phyloP scores from a whole-genome alignment of 2,329 filamentous ascomycete genomes.

The Ascochyta koolunga region DNA sequence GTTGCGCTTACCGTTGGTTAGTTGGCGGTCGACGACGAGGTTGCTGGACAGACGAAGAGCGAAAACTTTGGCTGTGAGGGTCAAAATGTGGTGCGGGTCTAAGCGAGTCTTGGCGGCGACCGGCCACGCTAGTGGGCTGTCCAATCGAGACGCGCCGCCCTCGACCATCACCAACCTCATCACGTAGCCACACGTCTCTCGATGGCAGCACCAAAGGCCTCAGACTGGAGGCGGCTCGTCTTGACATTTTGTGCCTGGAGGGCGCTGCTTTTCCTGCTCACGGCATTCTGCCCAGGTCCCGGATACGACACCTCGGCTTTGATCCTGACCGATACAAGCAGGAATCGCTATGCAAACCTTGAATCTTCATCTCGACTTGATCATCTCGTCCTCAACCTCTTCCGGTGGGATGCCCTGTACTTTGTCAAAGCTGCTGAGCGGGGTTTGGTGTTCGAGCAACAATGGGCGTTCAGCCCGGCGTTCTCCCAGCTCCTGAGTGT shows the following conservation, averaged over 20 bases:
- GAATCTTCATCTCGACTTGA: conserved; percentile 20
- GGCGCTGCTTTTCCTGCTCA: conserved; percentile 66
- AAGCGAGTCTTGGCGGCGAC: conserved; percentile 25
- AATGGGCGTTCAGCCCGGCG: conserved; percentile 79
- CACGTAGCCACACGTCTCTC: not conserved
- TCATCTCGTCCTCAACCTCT: conserved; percentile 63
- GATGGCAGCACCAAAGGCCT: conserved; percentile 3
- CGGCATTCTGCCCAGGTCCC: conserved; percentile 61
- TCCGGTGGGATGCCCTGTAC: conserved; percentile 83
- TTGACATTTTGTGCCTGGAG: conserved; percentile 70
- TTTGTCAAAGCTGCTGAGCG: conserved; percentile 67
- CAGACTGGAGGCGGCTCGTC: conserved; percentile 15
- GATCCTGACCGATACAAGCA: conserved; percentile 50
- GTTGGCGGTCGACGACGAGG: conserved; percentile 44
- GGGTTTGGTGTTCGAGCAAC: conserved; percentile 77
- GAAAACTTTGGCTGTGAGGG: conserved; percentile 23
- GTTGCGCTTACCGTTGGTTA: conserved; percentile 47
- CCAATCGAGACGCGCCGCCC: conserved; percentile 20
- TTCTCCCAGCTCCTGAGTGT: conserved; percentile 55
- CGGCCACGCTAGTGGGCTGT: conserved; percentile 15
- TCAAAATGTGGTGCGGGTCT: conserved; percentile 24
- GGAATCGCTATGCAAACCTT: conserved; percentile 26
- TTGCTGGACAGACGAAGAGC: conserved; percentile 37
- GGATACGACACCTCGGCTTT: conserved; percentile 82
- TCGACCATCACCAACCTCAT: conserved; percentile 7